Evolutionary conservation across 768 basidiomycete genomes (phyloP).

Genomic region (Boletales sp.): DNA sequence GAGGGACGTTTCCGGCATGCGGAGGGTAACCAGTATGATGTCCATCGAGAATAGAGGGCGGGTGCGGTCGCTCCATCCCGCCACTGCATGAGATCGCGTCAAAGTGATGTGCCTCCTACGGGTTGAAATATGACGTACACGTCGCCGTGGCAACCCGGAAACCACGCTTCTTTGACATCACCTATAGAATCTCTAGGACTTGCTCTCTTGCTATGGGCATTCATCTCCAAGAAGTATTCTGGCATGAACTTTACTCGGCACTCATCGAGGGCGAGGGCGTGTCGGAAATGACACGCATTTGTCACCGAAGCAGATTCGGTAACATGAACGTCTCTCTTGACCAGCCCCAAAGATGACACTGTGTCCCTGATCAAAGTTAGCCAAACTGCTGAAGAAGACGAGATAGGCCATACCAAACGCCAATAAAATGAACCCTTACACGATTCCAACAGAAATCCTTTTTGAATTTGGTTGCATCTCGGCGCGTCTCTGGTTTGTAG

Average conservation of each 20-base stretch:
- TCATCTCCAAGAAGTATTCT: slow-evolving; percentile 10
- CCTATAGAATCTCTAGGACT: not conserved
- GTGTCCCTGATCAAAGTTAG: slow-evolving; percentile 7
- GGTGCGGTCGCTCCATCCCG: not conserved
- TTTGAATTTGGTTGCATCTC: slow-evolving; percentile 23
- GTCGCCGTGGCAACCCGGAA: slow-evolving; percentile 6
- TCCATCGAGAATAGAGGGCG: no score
- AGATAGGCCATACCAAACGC: slow-evolving; percentile 27
- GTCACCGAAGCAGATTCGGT: slow-evolving; percentile 4
- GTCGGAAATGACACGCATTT: slow-evolving; percentile 12
- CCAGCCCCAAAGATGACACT: slow-evolving; percentile 8
- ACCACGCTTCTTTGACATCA: slow-evolving; percentile 15
- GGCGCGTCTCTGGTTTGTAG: slow-evolving; percentile 6
- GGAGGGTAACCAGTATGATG: no score
- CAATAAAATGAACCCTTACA: slow-evolving; percentile 32
- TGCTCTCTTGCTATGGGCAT: not conserved
- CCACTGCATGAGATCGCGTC: not conserved
- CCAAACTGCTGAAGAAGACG: not conserved
- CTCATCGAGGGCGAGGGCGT: slow-evolving; percentile 14
- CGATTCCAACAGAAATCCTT: slow-evolving; percentile 18
- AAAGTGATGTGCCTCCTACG: not conserved
- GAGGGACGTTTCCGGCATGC: slow-evolving; percentile 2
- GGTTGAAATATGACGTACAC: slow-evolving; percentile 1
- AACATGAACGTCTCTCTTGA: slow-evolving; percentile 3
- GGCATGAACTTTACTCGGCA: slow-evolving; percentile 13